Evolutionary conservation across 2,329 filamentous ascomycete species (phyloP), one percentile per base, ranked within the genome.

Genomic region (Cladorrhinum sp.): DNA sequence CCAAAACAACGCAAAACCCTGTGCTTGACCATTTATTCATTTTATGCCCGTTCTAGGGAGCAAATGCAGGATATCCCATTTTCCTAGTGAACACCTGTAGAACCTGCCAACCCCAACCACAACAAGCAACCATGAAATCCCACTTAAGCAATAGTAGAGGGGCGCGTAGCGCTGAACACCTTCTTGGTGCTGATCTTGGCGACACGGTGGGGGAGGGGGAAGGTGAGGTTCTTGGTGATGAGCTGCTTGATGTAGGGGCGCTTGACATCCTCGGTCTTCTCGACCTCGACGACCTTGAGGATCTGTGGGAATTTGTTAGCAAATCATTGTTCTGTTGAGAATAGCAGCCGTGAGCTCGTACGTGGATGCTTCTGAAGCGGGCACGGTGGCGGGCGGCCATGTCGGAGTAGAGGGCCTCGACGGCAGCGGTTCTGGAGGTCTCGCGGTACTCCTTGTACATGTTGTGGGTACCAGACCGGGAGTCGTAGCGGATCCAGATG

Each of bases 371-470:
- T 82, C 95, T 88, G 87, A 99, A 99, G 76, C 95, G 91, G 76
- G 95, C 89, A 78, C 91, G 92, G 88, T 99, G 95, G 80, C 95
- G 92, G 80, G 96, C 94, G 73, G 95, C 92, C 95, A 99, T 98
- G 85, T 99, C 95, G 82, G 95, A 91, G 90, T 99, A 99, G 78
- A 99, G 88, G 72, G 94, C 83, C 83, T 98, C 91, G 75, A 98
- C 94, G 71, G 95, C 95, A 72, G 95, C 94, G 76, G 89, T 91
- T 81, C 95, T 87, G 78, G 91, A 94, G 87, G 98, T 91, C 87
- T 98, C 95, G 79, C 95, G 91, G 90, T 97, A 98, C 89, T 99
- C 95, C 89, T 98, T 98, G 92, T 99, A 99, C 95, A 99, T 99
- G 90, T 99, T 99, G 92, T 99, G 95, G 75, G 95, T 99, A 75